phyloP scores from a whole-genome alignment of 345 rosid genomes.

The Salix dunnii region DNA sequence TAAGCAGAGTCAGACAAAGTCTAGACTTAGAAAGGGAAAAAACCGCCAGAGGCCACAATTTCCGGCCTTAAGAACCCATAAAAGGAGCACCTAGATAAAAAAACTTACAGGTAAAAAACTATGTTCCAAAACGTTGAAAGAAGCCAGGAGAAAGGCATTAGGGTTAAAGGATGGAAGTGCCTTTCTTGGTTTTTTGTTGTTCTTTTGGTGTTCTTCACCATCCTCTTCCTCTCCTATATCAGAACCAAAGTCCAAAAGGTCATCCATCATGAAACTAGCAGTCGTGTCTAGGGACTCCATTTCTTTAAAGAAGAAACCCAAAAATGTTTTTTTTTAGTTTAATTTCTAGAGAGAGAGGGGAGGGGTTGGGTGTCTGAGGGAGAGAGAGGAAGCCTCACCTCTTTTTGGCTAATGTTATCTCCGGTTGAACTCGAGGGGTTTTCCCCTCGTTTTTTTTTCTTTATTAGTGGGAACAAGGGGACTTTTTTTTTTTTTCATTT shows the following conservation, averaged over 20 bases:
- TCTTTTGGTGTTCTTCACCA: conserved; percentile 22
- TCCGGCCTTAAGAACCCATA: not conserved
- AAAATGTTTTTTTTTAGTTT: not conserved
- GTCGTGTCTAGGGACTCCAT: conserved; percentile 40
- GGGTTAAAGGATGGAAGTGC: conserved; percentile 17
- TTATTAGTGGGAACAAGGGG: conserved; percentile 18
- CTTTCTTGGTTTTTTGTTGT: conserved; percentile 21
- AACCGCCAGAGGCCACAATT: not conserved
- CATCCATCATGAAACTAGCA: conserved; percentile 37
- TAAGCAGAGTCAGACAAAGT: conserved; percentile 31
- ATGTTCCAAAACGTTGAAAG: conserved; percentile 13
- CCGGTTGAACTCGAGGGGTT: conserved; percentile 18
- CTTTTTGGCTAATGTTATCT: conserved; percentile 2
- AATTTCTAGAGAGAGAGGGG: not conserved
- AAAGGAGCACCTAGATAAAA: not conserved
- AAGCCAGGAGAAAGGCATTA: conserved; percentile 9
- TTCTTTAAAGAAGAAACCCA: not conserved
- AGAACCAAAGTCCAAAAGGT: conserved; percentile 41
- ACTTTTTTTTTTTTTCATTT: not conserved
- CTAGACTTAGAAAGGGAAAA: conserved; percentile 3
- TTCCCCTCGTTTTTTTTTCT: not conserved
- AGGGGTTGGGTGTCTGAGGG: not conserved
- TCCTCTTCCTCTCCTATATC: conserved; percentile 42
- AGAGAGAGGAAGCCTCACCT: not conserved
- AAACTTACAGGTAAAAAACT: conserved; percentile 33